Base-by-base conservation (phyloP, 2,329 filamentous ascomycete species). In the Colletotrichum spaethianum region DNA sequence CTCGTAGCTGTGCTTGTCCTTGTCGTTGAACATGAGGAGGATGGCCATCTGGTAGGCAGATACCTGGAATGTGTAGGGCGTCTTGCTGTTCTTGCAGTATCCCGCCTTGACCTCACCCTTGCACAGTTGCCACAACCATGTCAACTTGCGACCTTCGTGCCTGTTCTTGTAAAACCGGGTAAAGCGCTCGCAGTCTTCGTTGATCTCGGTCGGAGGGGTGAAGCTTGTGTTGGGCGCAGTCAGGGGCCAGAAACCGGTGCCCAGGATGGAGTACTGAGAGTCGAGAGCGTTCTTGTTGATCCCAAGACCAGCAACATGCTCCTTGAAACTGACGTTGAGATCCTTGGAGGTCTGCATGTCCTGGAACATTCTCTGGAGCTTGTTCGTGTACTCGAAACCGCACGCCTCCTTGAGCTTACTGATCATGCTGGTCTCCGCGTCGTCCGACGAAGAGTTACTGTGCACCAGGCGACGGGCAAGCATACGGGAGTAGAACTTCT, bases 261-360 rank as follows among this genome's bases (percentile, higher is more conserved):
- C 96, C 42, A 99, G 88, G 75, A 99, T 93, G 53, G 97, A 94
- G 84, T 97, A 99, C 61, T 93, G 91, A 7, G 96, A 94, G 79
- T 99, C 96, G 48, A 95, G 87, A 26, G 92, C 86, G 57, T 89
- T 90, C 85, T 94, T 94, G 20, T 91, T 89, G 72, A 91, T 90
- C 50, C 94, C 87, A 4, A 90, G 80, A n/a, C 87, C 86, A 76
- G 89, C 88, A 14, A 89, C 85, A 77, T 95, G 92, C 82, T 95
- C 94, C 78, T 94, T 93, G 86, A 97, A 99, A 38, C 93, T 92
- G 59, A 90, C 89, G 82, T 99, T 99, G 57, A 99, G 89, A 83
- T 99, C 96, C 84, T 98, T 98, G 75, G 96, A 98, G 62, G 98
- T 98, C 82, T 99, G 96, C 87, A 99, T 98, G 80, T 99, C 96